Evolutionary conservation across 2,329 filamentous ascomycete genomes (phyloP).

Genomic region (Ophiostoma sp.): DNA sequence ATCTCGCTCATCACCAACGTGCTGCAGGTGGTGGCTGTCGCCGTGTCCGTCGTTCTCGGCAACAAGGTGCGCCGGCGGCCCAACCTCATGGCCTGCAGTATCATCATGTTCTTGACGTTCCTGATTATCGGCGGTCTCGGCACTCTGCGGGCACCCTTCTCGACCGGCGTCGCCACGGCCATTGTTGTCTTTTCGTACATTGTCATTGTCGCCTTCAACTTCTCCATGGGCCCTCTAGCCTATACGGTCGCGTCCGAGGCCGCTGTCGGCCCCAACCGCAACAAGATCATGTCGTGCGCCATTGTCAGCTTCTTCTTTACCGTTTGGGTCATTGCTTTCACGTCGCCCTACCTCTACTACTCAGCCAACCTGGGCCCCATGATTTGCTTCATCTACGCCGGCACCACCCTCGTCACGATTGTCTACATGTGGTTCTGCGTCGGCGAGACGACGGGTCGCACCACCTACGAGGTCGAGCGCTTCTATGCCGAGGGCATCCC

Average conservation of each 20-base stretch:
- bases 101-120: conserved; percentile 44
- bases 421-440: conserved; percentile 14
- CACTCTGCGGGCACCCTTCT: conserved; percentile 34
- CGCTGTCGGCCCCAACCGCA: conserved; percentile 50
- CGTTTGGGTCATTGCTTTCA: conserved; percentile 41
- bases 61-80: conserved; percentile 45
- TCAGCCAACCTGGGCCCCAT: conserved; percentile 16
- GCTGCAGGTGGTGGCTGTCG: conserved; percentile 46
- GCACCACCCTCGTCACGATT: background rate
- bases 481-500: conserved; percentile 8
- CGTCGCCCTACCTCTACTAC: conserved; percentile 15
- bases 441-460: conserved; percentile 11
- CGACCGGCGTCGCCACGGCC: conserved; percentile 39
- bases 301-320: conserved; percentile 48
- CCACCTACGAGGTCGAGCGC: conserved; percentile 14
- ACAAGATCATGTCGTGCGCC: conserved; percentile 44
- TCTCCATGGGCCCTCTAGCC: conserved; percentile 44
- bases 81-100: conserved; percentile 41
- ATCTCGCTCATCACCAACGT: conserved; percentile 46
- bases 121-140: conserved; percentile 46
- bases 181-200: conserved; percentile 46
- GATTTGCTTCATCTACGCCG: conserved; percentile 10
- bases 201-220: conserved; percentile 48
- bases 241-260: conserved; percentile 48
- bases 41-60: conserved; percentile 41